phyloP scores from a whole-genome alignment of 192 early-diverging fungal species.

The Oehlia diaphana region DNA sequence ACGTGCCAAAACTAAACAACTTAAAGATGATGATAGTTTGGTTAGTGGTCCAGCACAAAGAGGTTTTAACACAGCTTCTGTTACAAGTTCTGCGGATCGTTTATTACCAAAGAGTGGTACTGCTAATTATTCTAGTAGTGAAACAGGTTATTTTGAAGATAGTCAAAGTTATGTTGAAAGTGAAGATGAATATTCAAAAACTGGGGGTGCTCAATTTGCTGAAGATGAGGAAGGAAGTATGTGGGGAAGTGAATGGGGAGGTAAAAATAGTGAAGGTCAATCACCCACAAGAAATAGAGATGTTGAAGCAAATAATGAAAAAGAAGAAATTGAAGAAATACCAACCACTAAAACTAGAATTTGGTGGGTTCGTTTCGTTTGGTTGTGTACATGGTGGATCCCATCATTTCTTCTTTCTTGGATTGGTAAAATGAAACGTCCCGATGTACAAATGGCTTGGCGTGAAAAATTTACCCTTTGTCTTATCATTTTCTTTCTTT shows the following conservation, averaged over 20 bases:
- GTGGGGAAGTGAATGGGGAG: constrained; percentile 49
- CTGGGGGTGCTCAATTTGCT: not conserved
- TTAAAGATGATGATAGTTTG: constrained; percentile 39
- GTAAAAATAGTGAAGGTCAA: constrained; percentile 32
- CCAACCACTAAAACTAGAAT: constrained; percentile 47
- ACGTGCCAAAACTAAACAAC: constrained; percentile 41
- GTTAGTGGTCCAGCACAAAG: constrained; percentile 35
- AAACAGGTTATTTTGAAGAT: constrained; percentile 33
- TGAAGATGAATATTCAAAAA: constrained; percentile 36
- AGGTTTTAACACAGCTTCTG: constrained; percentile 40
- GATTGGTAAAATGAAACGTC: constrained; percentile 77
- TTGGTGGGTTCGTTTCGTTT: constrained; percentile 75
- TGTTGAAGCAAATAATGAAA: constrained; percentile 3
- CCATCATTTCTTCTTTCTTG: constrained; percentile 54
- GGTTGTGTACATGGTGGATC: constrained; percentile 85
- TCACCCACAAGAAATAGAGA: not conserved
- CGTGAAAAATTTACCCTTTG: constrained; percentile 88
- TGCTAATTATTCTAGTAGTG: not conserved
- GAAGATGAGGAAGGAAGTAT: constrained; percentile 38
- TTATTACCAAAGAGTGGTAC: constrained; percentile 2
- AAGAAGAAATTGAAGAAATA: constrained; percentile 53
- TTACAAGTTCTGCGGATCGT: constrained; percentile 26
- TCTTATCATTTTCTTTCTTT: constrained; percentile 78
- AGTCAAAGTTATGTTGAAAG: constrained; percentile 35
- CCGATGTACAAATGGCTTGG: constrained; percentile 95